Evolutionary conservation across 148 eudicot genomes (phyloP).

Genomic region (Rhododendron ferrugineum): DNA sequence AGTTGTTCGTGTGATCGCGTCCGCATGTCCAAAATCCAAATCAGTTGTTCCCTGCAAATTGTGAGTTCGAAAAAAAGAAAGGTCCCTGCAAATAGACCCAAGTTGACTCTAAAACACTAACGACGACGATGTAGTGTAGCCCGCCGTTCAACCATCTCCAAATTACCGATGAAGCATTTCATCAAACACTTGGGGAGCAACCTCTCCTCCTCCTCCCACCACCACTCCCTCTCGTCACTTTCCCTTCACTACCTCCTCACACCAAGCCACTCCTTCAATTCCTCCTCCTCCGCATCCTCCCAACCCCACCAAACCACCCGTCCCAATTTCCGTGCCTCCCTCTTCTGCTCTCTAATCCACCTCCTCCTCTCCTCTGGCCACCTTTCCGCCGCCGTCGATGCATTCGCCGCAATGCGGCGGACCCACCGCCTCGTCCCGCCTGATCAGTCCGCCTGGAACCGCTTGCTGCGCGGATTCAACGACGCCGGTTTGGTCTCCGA

Average conservation of each 20-base stretch:
- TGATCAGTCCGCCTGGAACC: conserved; percentile 23
- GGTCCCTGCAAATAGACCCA: background rate
- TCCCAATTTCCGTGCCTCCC: conserved; percentile 15
- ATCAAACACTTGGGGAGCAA: conserved; percentile 17
- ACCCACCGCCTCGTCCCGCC: conserved; percentile 17
- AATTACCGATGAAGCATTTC: conserved; percentile 11
- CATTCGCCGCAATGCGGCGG: conserved; percentile 31
- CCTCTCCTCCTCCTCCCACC: background rate
- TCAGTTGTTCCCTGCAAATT: background rate
- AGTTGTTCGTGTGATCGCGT: background rate
- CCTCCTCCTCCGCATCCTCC: conserved; percentile 1
- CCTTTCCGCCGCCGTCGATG: conserved; percentile 25
- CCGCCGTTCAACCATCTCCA: background rate
- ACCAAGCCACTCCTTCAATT: background rate
- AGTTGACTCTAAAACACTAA: background rate
- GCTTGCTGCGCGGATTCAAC: conserved; percentile 32
- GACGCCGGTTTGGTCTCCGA: conserved; percentile 15
- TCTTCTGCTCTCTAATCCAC: conserved; percentile 42
- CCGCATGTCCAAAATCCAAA: background rate
- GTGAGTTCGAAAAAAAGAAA: too few species aligned
- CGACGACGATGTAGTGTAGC: background rate
- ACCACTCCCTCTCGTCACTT: background rate
- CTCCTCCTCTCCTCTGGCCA: conserved; percentile 23
- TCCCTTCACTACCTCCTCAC: background rate
- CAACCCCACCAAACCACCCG: background rate